phyloP scores from a whole-genome alignment of 2,329 filamentous ascomycete genomes.

The Onygenales sp. region DNA sequence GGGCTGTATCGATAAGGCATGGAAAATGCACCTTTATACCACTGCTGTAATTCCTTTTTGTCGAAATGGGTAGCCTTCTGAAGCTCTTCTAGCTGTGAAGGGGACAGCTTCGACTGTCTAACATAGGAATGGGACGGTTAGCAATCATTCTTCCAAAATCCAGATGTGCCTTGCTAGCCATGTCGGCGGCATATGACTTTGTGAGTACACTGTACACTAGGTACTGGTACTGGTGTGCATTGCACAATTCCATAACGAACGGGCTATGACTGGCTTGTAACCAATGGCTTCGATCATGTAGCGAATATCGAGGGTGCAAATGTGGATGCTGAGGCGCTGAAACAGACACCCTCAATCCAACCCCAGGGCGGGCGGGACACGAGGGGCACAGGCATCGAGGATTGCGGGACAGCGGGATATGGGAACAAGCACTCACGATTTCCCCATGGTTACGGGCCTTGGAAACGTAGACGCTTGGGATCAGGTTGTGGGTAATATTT shows the following conservation, averaged over 20 bases:
- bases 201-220: no score
- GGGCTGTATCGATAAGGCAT: background rate
- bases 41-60: constrained; percentile 99
- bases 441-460: background rate
- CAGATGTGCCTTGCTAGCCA: background rate
- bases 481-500: background rate
- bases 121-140: constrained; percentile 13
- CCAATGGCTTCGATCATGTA: no score
- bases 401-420: background rate
- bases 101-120: constrained; percentile 97
- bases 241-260: no score
- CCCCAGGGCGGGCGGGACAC: background rate
- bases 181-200: no score
- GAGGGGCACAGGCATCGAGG: background rate
- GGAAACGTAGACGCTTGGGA: background rate
- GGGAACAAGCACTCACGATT: background rate
- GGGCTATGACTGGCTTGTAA: no score
- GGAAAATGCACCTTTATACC: constrained; percentile 87
- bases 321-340: background rate
- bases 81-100: constrained; percentile 88
- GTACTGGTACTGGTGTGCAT: no score
- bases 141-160: background rate
- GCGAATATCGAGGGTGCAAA: background rate
- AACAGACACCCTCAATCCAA: background rate
- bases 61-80: constrained; percentile 98